Conservation (phyloP, 2,329 filamentous ascomycete genomes). For the Diaporthe sp. region DNA sequence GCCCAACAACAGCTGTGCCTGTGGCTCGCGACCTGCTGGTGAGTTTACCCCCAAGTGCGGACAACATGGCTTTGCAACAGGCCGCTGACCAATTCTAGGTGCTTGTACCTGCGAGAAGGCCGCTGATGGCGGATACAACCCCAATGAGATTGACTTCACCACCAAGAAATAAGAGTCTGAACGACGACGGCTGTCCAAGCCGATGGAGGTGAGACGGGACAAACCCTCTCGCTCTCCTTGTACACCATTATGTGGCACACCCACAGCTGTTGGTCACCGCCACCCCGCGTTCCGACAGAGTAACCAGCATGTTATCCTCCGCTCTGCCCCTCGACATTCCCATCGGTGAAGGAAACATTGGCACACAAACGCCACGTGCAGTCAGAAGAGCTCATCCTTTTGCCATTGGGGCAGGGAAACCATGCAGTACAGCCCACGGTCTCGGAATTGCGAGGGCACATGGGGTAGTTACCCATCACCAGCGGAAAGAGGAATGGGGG, state of each 20-base stretch:
- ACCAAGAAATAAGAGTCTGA: constrained; percentile 66
- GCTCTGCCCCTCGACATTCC: neutral
- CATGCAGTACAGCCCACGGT: neutral
- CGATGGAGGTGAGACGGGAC: neutral
- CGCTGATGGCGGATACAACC: constrained; percentile 71
- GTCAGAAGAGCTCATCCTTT: neutral
- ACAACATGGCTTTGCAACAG: neutral
- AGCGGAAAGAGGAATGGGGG: neutral
- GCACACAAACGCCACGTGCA: too few relatives aligned
- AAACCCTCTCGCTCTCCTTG: neutral
- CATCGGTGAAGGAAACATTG: neutral
- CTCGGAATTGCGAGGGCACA: neutral
- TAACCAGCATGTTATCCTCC: neutral
- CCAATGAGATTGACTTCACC: constrained; percentile 90
- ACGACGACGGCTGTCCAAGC: neutral
- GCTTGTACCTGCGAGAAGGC: constrained; percentile 89
- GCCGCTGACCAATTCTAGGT: constrained; percentile 55
- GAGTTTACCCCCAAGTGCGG: constrained; percentile 51
- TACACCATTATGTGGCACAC: neutral
- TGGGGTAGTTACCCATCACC: neutral
- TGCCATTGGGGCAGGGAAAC: neutral
- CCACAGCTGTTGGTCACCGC: neutral
- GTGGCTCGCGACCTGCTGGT: constrained; percentile 82
- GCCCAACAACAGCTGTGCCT: constrained; percentile 75
- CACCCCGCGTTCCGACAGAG: neutral